Evolutionary conservation across 108 stramenopile genomes (phyloP).

Genomic region (Fistulifera solaris): DNA sequence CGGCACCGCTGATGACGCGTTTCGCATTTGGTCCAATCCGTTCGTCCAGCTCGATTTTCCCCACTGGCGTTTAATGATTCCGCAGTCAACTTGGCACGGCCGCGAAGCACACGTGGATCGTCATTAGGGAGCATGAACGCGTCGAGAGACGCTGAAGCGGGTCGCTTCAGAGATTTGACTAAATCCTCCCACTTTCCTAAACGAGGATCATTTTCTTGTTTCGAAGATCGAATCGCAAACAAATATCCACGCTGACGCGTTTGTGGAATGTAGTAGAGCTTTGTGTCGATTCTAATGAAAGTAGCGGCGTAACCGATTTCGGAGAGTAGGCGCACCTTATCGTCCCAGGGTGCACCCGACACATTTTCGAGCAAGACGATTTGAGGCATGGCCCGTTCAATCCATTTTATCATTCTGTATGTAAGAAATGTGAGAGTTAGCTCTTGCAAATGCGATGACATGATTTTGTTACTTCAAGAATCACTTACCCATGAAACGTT

Average conservation of each 20-base stretch:
- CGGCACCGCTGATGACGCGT: slow-evolving; percentile 21
- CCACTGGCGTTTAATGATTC: slow-evolving; percentile 2
- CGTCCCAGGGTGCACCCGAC: slow-evolving; percentile 27
- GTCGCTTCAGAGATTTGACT: slow-evolving; percentile 10
- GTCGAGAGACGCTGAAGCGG: slow-evolving; percentile 22
- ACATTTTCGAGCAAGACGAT: slow-evolving; percentile 55
- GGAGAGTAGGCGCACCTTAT: slow-evolving; percentile 9
- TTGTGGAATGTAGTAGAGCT: slow-evolving; percentile 47
- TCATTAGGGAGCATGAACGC: slow-evolving; percentile 31
- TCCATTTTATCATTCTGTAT: slow-evolving; percentile 21
- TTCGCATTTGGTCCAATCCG: slow-evolving; percentile 27
- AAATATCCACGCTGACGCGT: slow-evolving; percentile 31
- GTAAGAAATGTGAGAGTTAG: no score
- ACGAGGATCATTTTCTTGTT: background rate
- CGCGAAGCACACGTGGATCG: slow-evolving; percentile 28
- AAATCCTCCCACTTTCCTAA: slow-evolving; percentile 6
- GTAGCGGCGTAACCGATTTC: slow-evolving; percentile 36
- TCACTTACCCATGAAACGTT: slow-evolving; percentile 27
- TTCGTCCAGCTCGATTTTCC: slow-evolving; percentile 11
- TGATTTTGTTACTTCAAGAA: no score
- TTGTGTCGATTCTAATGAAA: slow-evolving; percentile 44
- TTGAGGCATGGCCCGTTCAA: slow-evolving; percentile 36
- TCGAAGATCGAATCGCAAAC: slow-evolving; percentile 5
- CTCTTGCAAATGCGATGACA: no score
- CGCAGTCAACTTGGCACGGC: slow-evolving; percentile 13